Conservation (phyloP, 1,139 yeast genomes). For the Pichia sp. region DNA sequence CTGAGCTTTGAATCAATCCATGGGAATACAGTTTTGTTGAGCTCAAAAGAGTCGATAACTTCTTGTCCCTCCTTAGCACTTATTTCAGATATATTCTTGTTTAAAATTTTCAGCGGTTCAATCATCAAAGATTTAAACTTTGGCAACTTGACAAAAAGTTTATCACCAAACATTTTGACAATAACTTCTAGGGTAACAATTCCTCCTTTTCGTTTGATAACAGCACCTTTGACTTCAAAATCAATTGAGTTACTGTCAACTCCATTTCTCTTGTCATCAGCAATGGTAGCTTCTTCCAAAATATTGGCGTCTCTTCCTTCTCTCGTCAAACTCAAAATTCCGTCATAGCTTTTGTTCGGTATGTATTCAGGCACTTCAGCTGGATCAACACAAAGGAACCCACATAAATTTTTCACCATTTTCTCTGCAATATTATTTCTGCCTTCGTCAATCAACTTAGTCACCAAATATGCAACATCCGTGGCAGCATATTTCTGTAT, state of each 20-base stretch:
- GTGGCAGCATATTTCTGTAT: slow-evolving; percentile 70
- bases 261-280: not conserved
- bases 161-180: slow-evolving; percentile 46
- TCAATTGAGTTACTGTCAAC: slow-evolving; percentile 10
- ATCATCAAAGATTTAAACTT: slow-evolving; percentile 66
- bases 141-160: slow-evolving; percentile 60
- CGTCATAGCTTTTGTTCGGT: slow-evolving; percentile 57
- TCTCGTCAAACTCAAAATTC: slow-evolving; percentile 70
- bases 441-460: slow-evolving; percentile 50
- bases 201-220: slow-evolving; percentile 81
- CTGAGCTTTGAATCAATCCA: slow-evolving; percentile 50
- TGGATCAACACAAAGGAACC: slow-evolving; percentile 91
- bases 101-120: slow-evolving; percentile 50
- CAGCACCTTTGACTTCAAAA: slow-evolving; percentile 58
- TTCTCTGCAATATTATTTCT: slow-evolving; percentile 80
- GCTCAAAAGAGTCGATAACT: slow-evolving; percentile 82
- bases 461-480: slow-evolving; percentile 63
- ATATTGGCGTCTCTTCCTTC: slow-evolving; percentile 78
- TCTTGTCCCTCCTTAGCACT: slow-evolving; percentile 64
- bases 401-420: slow-evolving; percentile 84
- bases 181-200: slow-evolving; percentile 62
- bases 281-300: slow-evolving; percentile 35
- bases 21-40: slow-evolving; percentile 71
- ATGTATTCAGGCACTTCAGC: slow-evolving; percentile 92
- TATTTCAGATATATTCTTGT: slow-evolving; percentile 36